Conservation (phyloP, 768 basidiomycete species). For the Agrocybe praecox region DNA sequence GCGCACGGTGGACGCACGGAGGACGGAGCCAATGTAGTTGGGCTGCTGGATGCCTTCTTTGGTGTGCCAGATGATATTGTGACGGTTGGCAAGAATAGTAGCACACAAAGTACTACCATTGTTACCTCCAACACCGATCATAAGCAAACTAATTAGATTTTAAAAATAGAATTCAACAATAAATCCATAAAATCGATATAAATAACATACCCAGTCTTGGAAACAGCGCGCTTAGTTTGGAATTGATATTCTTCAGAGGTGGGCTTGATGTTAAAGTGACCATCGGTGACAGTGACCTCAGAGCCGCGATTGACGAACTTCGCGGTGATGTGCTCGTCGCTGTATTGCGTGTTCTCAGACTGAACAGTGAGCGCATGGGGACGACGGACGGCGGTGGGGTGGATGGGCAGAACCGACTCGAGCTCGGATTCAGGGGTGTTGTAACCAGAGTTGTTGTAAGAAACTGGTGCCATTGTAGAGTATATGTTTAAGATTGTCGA, state of each 20-base stretch:
- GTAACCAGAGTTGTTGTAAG: constrained; percentile 61
- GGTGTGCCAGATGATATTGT: constrained; percentile 94
- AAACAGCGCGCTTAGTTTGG: constrained; percentile 83
- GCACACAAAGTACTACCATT: constrained; percentile 95
- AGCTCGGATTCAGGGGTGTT: constrained; percentile 73
- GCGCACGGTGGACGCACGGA: constrained; percentile 93
- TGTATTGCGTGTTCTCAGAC: constrained; percentile 80
- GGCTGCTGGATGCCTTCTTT: constrained; percentile 91
- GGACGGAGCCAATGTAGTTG: constrained; percentile 96
- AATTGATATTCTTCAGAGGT: constrained; percentile 86
- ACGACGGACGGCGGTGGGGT: constrained; percentile 85
- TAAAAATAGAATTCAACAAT: constrained; percentile 14
- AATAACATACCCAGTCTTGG: constrained; percentile 85
- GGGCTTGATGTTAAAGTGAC: constrained; percentile 79
- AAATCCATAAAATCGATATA: constrained; percentile 3
- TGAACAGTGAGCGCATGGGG: constrained; percentile 77
- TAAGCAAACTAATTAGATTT: constrained; percentile 73
- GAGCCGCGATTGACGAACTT: constrained; percentile 84
- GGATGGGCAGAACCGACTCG: constrained; percentile 70
- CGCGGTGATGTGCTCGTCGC: constrained; percentile 80
- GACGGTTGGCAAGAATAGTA: constrained; percentile 93
- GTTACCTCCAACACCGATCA: constrained; percentile 97
- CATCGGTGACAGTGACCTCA: constrained; percentile 66
- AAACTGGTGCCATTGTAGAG: constrained; percentile 51
- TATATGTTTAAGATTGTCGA: constrained; percentile 26